Evolutionary conservation across 179 eudicot species (phyloP).

Genomic region (Carnegiea gigantea): DNA sequence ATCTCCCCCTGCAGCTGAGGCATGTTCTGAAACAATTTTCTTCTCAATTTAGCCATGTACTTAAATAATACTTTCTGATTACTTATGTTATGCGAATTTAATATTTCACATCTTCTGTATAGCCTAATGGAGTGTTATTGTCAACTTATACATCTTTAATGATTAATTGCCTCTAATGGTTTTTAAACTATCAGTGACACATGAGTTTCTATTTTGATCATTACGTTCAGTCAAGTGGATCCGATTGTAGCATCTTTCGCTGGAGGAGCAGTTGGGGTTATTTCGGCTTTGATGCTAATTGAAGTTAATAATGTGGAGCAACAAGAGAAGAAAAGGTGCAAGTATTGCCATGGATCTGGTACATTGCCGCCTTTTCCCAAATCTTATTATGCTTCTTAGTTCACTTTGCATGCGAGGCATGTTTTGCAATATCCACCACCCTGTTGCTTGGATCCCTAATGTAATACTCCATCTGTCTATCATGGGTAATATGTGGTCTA

Average conservation of each 20-base stretch:
- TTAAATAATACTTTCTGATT: not conserved
- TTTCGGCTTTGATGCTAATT: constrained; percentile 81
- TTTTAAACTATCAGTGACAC: constrained; percentile 12
- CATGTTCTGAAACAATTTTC: constrained; percentile 22
- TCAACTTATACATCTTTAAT: not conserved
- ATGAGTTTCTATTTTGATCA: constrained; percentile 17
- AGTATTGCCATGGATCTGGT: constrained; percentile 96
- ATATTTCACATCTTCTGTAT: constrained; percentile 1
- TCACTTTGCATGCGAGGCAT: not conserved
- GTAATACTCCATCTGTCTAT: not conserved
- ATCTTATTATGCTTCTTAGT: constrained; percentile 1
- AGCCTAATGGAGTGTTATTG: not conserved
- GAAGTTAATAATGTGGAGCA: constrained; percentile 85
- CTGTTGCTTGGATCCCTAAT: not conserved
- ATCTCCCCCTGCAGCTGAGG: constrained; percentile 89
- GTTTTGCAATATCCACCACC: not conserved
- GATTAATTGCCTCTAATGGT: not conserved
- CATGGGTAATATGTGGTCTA: not conserved
- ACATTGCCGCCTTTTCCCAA: constrained; percentile 22
- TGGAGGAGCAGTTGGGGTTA: constrained; percentile 95
- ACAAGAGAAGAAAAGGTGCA: constrained; percentile 97
- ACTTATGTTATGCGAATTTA: constrained; percentile 10
- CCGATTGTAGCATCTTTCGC: constrained; percentile 95
- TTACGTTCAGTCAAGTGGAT: constrained; percentile 78
- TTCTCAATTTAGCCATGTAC: not conserved